Conservation (phyloP, 768 basidiomycete genomes). For the Phlegmacium glaucopus region DNA sequence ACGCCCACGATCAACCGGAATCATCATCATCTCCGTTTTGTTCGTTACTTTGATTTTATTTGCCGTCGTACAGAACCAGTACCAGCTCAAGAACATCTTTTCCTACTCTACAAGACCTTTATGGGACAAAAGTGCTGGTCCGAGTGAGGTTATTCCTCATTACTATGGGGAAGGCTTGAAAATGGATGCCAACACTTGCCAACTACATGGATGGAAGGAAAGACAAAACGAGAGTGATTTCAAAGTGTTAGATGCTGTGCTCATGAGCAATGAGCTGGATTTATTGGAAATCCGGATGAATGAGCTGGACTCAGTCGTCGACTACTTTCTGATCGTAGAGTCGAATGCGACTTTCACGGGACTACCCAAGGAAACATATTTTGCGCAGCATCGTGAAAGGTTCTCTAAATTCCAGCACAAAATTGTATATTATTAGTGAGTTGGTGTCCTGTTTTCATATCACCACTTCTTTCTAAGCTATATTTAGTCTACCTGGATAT, state of each 20-base stretch:
- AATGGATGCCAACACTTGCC: slow-evolving; percentile 42
- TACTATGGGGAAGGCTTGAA: slow-evolving; percentile 52
- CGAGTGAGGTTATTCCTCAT: slow-evolving; percentile 45
- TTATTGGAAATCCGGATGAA: slow-evolving; percentile 60
- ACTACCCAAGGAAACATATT: slow-evolving; percentile 48
- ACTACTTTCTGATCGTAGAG: slow-evolving; percentile 60
- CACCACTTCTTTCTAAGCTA: background rate
- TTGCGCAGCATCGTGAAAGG: slow-evolving; percentile 40
- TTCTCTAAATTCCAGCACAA: slow-evolving; percentile 51
- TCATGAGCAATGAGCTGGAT: slow-evolving; percentile 64
- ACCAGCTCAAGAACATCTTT: slow-evolving; percentile 48
- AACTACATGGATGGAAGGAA: slow-evolving; percentile 52
- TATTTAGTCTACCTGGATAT: slow-evolving; percentile 41
- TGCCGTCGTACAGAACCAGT: slow-evolving; percentile 36
- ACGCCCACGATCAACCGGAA: slow-evolving; percentile 25
- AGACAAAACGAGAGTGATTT: slow-evolving; percentile 31
- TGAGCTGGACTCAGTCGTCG: slow-evolving; percentile 55
- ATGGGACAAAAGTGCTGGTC: slow-evolving; percentile 54
- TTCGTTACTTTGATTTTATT: slow-evolving; percentile 30
- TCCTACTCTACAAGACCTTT: slow-evolving; percentile 57
- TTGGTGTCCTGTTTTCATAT: slow-evolving; percentile 1
- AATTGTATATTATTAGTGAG: slow-evolving; percentile 50
- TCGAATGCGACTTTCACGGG: slow-evolving; percentile 63
- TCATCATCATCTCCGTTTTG: slow-evolving; percentile 32
- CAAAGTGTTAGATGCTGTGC: slow-evolving; percentile 52